These are phyloP conservation scores for Candida sanyiensis DNA, from an alignment of 805 yeast species.

Conservation along the genomic window DNA sequence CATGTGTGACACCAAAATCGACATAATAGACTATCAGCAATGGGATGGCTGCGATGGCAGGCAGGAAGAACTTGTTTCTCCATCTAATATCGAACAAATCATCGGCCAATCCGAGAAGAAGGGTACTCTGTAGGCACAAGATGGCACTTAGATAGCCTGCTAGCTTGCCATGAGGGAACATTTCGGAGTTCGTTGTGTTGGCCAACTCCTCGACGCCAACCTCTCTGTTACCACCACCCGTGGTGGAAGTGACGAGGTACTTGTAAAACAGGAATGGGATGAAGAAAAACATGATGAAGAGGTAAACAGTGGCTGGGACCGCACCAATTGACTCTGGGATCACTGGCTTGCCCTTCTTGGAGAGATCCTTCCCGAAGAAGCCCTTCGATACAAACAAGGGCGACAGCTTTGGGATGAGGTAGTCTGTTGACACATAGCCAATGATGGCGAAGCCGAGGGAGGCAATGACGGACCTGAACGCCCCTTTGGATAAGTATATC, in stretches of 20 bases:
- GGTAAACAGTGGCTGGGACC: constrained; percentile 73
- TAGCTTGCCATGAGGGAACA: constrained; percentile 75
- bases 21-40: constrained; percentile 85
- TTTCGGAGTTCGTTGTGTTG: constrained; percentile 9
- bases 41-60: constrained; percentile 92
- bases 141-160: constrained; percentile 84
- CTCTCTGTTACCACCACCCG: constrained; percentile 55
- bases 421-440: constrained; percentile 56
- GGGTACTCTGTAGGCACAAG: constrained; percentile 75
- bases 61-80: constrained; percentile 95
- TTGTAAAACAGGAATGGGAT: constrained; percentile 85
- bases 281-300: constrained; percentile 74
- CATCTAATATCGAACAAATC: constrained; percentile 94
- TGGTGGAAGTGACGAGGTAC: constrained; percentile 53
- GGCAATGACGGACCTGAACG: constrained; percentile 30
- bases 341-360: constrained; percentile 66
- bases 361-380: constrained; percentile 76
- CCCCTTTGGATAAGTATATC: constrained; percentile 20
- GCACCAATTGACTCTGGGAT: constrained; percentile 94
- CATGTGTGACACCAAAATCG: constrained; percentile 88
- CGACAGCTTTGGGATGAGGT: constrained; percentile 64
- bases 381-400: constrained; percentile 71
- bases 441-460: constrained; percentile 61
- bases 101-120: constrained; percentile 84
- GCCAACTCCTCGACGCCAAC: constrained; percentile 25